Percentiles rank a stretch among this genome's conserved stretches.
phyloP scores from a whole-genome alignment of 495 filamentous ascomycete genomes.

The Penicillium salamii region DNA sequence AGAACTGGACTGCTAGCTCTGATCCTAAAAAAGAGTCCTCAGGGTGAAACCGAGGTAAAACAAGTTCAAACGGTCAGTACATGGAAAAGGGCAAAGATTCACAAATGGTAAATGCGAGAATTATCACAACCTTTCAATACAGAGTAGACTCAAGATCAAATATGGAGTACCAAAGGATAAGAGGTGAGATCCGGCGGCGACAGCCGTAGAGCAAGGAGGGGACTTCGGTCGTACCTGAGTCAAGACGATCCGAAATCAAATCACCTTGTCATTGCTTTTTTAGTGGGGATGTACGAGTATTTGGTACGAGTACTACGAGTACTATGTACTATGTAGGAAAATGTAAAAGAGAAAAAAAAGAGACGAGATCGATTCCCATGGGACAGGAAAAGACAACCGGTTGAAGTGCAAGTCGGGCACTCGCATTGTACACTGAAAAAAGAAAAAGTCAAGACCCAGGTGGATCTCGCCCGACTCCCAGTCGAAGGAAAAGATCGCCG shows the following conservation, averaged over 20 bases:
- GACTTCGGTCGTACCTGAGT: constrained; percentile 23
- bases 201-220: constrained; percentile 12
- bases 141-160: neutral
- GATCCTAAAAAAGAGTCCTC: neutral
- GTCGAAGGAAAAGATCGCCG: constrained; percentile 21
- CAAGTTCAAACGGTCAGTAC: neutral
- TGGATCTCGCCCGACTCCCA: no score
- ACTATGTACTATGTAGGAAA: neutral
- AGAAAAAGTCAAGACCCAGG: neutral
- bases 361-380: constrained; percentile 2
- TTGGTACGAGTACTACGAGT: no score
- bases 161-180: neutral
- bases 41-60: neutral
- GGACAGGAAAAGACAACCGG: neutral
- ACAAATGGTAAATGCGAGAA: no score
- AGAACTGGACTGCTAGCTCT: neutral
- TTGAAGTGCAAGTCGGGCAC: neutral
- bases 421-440: constrained; percentile 4
- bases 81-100: no score
- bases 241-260: constrained; percentile 19
- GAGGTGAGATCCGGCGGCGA: constrained; percentile 12
- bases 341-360: neutral
- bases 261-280: constrained; percentile 20
- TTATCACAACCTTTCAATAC: no score
- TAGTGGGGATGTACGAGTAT: constrained; percentile 2